Percentiles rank a stretch among this genome's conserved stretches.
Conservation (phyloP, 202 grass and related monocot genomes). For the Setaria italica region DNA sequence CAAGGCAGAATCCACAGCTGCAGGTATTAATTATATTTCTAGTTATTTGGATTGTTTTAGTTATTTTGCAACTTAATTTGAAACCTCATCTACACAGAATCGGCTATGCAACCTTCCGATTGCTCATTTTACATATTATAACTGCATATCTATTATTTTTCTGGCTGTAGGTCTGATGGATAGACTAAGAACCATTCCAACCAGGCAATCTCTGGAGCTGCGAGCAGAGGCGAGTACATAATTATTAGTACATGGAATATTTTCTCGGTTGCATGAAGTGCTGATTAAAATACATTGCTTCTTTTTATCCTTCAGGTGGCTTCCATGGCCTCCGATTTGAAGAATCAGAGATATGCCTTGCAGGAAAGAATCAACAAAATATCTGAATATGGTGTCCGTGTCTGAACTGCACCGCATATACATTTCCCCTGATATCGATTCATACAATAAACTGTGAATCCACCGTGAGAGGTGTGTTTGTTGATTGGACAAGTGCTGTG, state of each 20-base stretch:
- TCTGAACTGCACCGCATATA: constrained; percentile 55
- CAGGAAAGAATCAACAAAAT: constrained; percentile 80
- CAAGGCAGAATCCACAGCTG: constrained; percentile 82
- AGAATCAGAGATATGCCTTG: constrained; percentile 67
- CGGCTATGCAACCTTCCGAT: background rate
- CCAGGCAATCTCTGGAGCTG: constrained; percentile 83
- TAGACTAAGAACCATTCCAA: constrained; percentile 76
- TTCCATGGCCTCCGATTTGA: constrained; percentile 88
- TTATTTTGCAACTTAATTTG: constrained; percentile 9
- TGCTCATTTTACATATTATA: background rate
- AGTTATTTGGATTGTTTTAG: background rate
- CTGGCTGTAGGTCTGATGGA: constrained; percentile 75
- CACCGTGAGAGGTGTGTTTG: background rate
- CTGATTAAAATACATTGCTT: constrained; percentile 4
- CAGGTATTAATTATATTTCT: constrained; percentile 58
- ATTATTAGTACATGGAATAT: constrained; percentile 16
- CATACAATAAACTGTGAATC: constrained; percentile 47
- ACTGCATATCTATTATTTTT: constrained; percentile 1
- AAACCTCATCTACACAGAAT: constrained; percentile 7
- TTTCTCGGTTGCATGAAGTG: background rate
- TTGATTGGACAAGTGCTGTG: constrained; percentile 2
- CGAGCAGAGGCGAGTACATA: constrained; percentile 72
- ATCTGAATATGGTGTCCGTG: constrained; percentile 83
- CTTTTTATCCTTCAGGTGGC: constrained; percentile 64
- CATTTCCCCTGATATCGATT: background rate